phyloP scores from a whole-genome alignment of 768 basidiomycete species.

The Boletus pseudopeckii region DNA sequence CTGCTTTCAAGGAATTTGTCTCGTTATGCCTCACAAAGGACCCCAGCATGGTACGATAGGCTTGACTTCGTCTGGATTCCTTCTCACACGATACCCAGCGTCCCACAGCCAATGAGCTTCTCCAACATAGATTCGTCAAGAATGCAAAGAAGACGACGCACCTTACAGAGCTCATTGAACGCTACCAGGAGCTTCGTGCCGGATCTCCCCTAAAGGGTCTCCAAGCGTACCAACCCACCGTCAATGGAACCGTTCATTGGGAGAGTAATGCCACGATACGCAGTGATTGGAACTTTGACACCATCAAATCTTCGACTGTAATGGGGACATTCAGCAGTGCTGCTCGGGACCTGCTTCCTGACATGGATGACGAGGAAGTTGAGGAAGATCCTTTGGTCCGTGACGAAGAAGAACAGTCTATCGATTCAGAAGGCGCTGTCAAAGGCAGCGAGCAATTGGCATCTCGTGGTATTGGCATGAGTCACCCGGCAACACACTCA shows the following conservation, averaged over 20 bases:
- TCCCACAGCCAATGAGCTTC: conserved; percentile 85
- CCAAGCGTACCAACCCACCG: conserved; percentile 54
- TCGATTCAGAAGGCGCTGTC: conserved; percentile 62
- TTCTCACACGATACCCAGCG: conserved; percentile 50
- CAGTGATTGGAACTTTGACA: conserved; percentile 97
- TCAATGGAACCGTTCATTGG: conserved; percentile 61
- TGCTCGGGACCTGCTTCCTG: conserved; percentile 63
- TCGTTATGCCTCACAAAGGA: conserved; percentile 90
- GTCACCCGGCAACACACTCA: conserved; percentile 58
- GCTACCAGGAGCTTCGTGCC: conserved; percentile 73
- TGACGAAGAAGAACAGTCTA: conserved; percentile 48
- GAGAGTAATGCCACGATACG: conserved; percentile 72
- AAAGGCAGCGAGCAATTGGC: conserved; percentile 56
- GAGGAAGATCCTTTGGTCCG: conserved; percentile 37
- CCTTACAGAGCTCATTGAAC: conserved; percentile 84
- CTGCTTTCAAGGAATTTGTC: conserved; percentile 92
- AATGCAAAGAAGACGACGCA: conserved; percentile 77
- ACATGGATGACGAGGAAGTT: conserved; percentile 54
- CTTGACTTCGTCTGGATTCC: neutral
- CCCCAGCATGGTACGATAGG: conserved; percentile 58
- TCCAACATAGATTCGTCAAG: conserved; percentile 91
- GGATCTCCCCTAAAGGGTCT: conserved; percentile 56
- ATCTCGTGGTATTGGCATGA: conserved; percentile 44
- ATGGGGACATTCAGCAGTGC: conserved; percentile 78
- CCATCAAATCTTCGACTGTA: conserved; percentile 63